Evolutionary conservation across 345 rosid genomes (phyloP), one percentile per base, ranked within the genome.

Genomic region (Punica granatum): DNA sequence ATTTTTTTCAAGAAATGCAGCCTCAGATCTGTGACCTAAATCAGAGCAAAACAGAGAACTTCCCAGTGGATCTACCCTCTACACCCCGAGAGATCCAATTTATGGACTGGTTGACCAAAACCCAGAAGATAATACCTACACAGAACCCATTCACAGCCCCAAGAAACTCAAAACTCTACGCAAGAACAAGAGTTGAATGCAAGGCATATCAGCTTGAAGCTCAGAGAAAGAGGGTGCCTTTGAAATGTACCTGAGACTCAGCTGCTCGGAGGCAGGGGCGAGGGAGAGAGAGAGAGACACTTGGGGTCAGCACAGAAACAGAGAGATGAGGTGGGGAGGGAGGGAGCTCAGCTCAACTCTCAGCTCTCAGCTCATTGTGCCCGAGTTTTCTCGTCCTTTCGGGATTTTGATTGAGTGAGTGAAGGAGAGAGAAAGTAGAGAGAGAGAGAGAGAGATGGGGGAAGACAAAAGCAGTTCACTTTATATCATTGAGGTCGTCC

Each of bases 1-100:
- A 53, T 49, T 41, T 63, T 11, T 70, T 44, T 39, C 49, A 39
- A 65, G 33, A 3, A 23, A 37, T 30, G 8, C 33, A 66, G 64
- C 61, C 60, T 75, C 72, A 80, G 85, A 86, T 86, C 85, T 73
- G 79, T 51, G 60, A 37, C 65, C 48, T 31, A 32, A 33, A 74
- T 23, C 41, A 51, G 51, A 71, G n/a, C 60, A 54, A 74, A 37
- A 60, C 5, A 64, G 60, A 33, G 44, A 71, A 67, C 36, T 34
- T 70, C 42, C 49, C 67, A 76, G 19, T 3, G 39, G 69, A 44
- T 51, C 69, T 66, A 25, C 42, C 3, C 25, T 63, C 32, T 8
- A 26, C 32, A 30, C 28, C 33, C 4, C 18, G 25, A 6, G 26
- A 26, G 18, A 1, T 28, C 61, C 61, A 56, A 26, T 13, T 26